Percentiles rank a stretch among this genome's conserved stretches.
Conservation (phyloP, 1,139 yeast genomes). For the Waltiozyma sp. region DNA sequence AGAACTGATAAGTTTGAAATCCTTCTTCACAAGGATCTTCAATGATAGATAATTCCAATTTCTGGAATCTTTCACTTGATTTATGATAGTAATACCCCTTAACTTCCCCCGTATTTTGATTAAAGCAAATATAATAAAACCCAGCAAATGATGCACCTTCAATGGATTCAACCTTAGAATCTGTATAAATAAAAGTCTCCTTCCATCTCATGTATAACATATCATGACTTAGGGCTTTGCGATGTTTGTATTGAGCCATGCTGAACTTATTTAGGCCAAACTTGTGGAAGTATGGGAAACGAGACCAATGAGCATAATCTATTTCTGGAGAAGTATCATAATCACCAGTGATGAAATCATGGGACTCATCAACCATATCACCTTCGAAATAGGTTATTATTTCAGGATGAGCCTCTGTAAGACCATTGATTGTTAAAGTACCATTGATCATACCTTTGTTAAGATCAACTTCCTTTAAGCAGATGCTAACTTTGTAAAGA, state of each 20-base stretch:
- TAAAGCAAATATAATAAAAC: conserved; percentile 77
- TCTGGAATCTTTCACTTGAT: conserved; percentile 69
- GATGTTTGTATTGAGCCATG: conserved; percentile 20
- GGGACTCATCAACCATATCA: conserved; percentile 61
- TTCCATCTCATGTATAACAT: conserved; percentile 90
- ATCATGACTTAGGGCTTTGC: conserved; percentile 28
- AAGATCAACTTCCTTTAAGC: conserved; percentile 59
- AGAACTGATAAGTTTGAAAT: neutral
- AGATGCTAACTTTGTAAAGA: conserved; percentile 62
- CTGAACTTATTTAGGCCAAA: conserved; percentile 21
- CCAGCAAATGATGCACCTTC: conserved; percentile 89
- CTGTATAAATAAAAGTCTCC: conserved; percentile 78
- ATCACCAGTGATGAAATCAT: conserved; percentile 39
- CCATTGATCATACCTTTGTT: conserved; percentile 58
- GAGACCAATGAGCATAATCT: conserved; percentile 81
- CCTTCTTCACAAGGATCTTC: neutral
- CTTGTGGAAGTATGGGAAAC: conserved; percentile 50
- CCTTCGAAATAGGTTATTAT: conserved; percentile 83
- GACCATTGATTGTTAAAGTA: conserved; percentile 66
- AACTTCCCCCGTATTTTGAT: conserved; percentile 64
- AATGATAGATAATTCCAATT: conserved; percentile 13
- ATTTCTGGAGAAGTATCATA: conserved; percentile 21
- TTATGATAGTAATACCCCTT: conserved; percentile 76
- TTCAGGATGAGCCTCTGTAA: conserved; percentile 67
- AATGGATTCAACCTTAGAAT: conserved; percentile 50